Evolutionary conservation across 2,329 filamentous ascomycete genomes (phyloP), one percentile per base, ranked within the genome.

Genomic region (Cordyceps pruinosa): DNA sequence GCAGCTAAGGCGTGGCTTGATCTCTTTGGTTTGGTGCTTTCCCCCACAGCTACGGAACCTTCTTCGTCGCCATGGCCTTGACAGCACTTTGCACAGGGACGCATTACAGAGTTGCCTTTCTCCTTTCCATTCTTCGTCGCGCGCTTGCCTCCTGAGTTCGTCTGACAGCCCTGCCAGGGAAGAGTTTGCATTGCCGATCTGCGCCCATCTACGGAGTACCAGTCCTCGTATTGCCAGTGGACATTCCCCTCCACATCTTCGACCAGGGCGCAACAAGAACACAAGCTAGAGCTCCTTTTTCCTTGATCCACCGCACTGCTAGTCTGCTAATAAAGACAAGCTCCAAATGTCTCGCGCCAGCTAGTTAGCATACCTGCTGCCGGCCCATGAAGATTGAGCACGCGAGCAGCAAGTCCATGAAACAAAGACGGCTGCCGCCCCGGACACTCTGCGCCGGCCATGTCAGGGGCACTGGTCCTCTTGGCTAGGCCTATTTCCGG

Each of bases 201-300:
- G 17, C 23, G 51, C 21, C 41, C 51, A 32, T 46, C 30, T 21
- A 15, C 41, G 30, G 6, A 44, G 26, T n/a, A 10, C 51, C 23
- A 54, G 21, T 28, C 15, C n/a, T 52, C 49, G 37, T 53, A 34
- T 54, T 54, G 41, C 51, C 7, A 37, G 41, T 54, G 41, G 51
- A 26, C 15, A 34, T 35, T 44, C 12, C 25, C 35, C 21, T 34
- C 28, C 50, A 30, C 41, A 54, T 46, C 32, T 44, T 52, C 37
- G 37, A n/a, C 17, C 7, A 21, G 10, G 26, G 19, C 34, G 25
- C 48, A 35, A 9, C 6, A 9, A 35, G 9, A 42, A 4, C 21
- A 42, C 21, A 25, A 25, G 34, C 39, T 23, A 23, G 10, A 4
- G 19, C 17, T n/a, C 7, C 9, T n/a, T 23, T 15, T 19, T 42